Percentiles rank a stretch among this genome's conserved stretches.
These are phyloP conservation scores for Hyparrhenia diplandra DNA, from an alignment of 176 grass and related monocot species.

Conservation along the genomic window DNA sequence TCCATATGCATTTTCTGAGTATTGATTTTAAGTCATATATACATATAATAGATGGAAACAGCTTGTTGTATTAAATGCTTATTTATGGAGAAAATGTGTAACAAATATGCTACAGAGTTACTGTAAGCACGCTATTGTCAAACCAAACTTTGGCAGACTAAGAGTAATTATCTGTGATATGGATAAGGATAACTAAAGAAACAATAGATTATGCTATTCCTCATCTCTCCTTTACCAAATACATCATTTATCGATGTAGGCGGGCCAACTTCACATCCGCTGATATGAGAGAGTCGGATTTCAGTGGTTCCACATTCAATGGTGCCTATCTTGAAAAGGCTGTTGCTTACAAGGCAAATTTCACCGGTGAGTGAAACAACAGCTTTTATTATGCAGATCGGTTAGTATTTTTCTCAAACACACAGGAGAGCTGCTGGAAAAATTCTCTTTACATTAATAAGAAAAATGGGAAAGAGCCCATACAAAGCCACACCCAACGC, in stretches of 20 bases:
- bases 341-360: constrained; percentile 94
- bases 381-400: not conserved
- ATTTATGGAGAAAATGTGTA: not conserved
- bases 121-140: not conserved
- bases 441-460: not conserved
- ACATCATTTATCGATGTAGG: constrained; percentile 35
- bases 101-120: not conserved
- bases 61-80: not conserved
- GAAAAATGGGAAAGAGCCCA: not conserved
- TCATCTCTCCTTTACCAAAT: not conserved
- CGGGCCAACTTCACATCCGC: constrained; percentile 88
- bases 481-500: not conserved
- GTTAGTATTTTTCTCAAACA: not conserved
- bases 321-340: constrained; percentile 98
- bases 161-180: not conserved
- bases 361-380: constrained; percentile 49
- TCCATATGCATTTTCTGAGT: not conserved
- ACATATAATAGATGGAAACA: not conserved
- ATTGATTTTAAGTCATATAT: not conserved
- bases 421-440: not conserved
- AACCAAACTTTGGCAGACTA: not conserved
- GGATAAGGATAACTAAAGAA: not conserved
- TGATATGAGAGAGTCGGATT: constrained; percentile 92
- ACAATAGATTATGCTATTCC: not conserved
- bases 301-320: constrained; percentile 97